Evolutionary conservation across 371 early-diverging fungal genomes (phyloP), one percentile per base, ranked within the genome.

Genomic region (Haplosporangium sp.): DNA sequence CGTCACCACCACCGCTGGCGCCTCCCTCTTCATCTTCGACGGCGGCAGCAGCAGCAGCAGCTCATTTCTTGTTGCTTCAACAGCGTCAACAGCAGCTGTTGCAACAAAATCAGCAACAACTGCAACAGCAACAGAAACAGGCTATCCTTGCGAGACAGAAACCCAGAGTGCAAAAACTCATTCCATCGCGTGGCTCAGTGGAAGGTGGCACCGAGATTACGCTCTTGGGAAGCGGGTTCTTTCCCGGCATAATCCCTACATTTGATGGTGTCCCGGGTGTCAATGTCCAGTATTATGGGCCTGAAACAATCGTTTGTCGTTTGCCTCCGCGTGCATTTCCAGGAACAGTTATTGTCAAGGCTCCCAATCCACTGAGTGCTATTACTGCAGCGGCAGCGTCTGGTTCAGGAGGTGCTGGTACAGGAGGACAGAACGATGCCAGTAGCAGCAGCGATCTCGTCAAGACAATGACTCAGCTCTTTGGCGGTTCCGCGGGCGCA

Each of bases 141-240:
- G 81, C 81, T 9, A 74, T 81, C 23, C 50, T 76, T 14, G 75
- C 75, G 23, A 66, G 65, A 40, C 72, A 81, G 55, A 67, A 68
- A 43, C 69, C 81, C 11, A 59, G 80, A 43, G 63, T 93, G 11
- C 86, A 89, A 40, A 89, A 90, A 43, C 73, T 92, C 37, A 86
- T 89, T 21, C 94, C 94, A 3, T 77, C 86, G 7, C 90, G 92
- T 64, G 95, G 95, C 0, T 93, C 96, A 0, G 85, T 92, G 8
- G 89, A 86, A 62, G 96, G 96, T 41, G 95, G 95, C 5, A 73
- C 87, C 4, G 92, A 91, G 55, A 86, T 95, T 37, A 93, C 94
- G 6, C 68, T 95, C 5, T 67, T 92, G 6, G 96, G 96, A 1
- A 86, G 86, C 10, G 91, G 92, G 5, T 93, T 95, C 69, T 85